Percentiles rank a stretch among this genome's conserved stretches.
phyloP scores from a whole-genome alignment of 2,329 filamentous ascomycete genomes.

The Aspergillus hiratsukae region DNA sequence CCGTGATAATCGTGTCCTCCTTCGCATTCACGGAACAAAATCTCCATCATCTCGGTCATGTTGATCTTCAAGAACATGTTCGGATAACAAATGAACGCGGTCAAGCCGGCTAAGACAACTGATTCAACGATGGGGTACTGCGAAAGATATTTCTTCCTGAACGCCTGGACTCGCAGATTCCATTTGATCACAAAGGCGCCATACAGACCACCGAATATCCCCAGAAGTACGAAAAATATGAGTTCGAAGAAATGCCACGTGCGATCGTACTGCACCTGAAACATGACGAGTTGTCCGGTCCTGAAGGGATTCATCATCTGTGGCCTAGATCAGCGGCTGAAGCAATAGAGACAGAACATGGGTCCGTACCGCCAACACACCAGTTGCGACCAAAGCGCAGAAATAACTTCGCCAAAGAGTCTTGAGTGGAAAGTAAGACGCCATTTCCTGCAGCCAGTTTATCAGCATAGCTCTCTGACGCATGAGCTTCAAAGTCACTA shows the following conservation, averaged over 20 bases:
- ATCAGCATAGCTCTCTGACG: constrained; percentile 6
- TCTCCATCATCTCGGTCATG: constrained; percentile 99
- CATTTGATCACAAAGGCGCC: constrained; percentile 97
- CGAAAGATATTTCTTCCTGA: constrained; percentile 85
- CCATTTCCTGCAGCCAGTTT: constrained; percentile 65
- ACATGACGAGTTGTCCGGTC: constrained; percentile 98
- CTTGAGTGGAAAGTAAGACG: constrained; percentile 91
- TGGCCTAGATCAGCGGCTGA: constrained; percentile 1
- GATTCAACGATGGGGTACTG: constrained; percentile 84
- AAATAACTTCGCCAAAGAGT: constrained; percentile 98
- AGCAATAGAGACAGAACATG: not conserved
- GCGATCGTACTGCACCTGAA: constrained; percentile 91
- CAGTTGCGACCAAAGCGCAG: constrained; percentile 90
- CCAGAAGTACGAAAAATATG: constrained; percentile 85
- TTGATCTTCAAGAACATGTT: constrained; percentile 94
- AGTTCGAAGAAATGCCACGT: constrained; percentile 98
- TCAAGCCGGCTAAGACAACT: constrained; percentile 73
- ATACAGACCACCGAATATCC: constrained; percentile 89
- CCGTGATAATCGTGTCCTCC: constrained; percentile 82
- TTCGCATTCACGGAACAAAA: constrained; percentile 90
- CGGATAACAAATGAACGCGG: constrained; percentile 91
- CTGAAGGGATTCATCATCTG: constrained; percentile 94
- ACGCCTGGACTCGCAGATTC: constrained; percentile 86
- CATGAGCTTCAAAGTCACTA: constrained; percentile 2
- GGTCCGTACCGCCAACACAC: constrained; percentile 65